Conservation (phyloP, 257 asterid genomes). For the Solanum dulcamara region DNA sequence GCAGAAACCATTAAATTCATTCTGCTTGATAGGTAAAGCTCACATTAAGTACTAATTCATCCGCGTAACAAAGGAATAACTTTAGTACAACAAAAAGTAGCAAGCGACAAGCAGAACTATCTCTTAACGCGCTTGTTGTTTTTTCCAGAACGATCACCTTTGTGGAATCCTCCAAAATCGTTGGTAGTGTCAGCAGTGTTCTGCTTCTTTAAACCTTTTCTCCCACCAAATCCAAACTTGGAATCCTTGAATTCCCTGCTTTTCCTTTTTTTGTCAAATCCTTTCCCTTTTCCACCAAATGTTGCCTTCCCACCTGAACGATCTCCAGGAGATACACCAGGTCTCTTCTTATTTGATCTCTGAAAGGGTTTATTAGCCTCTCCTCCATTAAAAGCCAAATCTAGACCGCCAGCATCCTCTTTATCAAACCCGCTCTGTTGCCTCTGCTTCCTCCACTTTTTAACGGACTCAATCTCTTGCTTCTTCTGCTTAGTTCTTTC, state of each 20-base stretch:
- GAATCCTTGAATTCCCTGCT: slow-evolving; percentile 43
- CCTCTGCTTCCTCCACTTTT: slow-evolving; percentile 93
- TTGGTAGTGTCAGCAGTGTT: slow-evolving; percentile 72
- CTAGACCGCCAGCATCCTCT: slow-evolving; percentile 28
- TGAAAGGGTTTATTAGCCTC: slow-evolving; percentile 17
- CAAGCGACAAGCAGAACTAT: background rate
- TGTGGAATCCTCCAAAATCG: slow-evolving; percentile 38
- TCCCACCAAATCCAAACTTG: slow-evolving; percentile 86
- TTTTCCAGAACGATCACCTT: slow-evolving; percentile 25
- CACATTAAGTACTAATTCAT: background rate
- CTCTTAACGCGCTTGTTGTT: slow-evolving; percentile 11
- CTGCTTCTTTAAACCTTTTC: slow-evolving; percentile 85
- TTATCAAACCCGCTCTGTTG: slow-evolving; percentile 67
- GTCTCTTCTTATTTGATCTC: slow-evolving; percentile 56
- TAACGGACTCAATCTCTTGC: slow-evolving; percentile 76
- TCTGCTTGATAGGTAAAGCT: background rate
- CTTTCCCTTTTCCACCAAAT: slow-evolving; percentile 36
- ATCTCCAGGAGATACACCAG: slow-evolving; percentile 72
- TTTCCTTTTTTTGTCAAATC: slow-evolving; percentile 34
- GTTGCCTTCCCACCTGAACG: slow-evolving; percentile 69
- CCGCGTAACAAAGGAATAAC: background rate
- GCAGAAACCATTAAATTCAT: background rate
- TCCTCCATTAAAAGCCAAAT: slow-evolving; percentile 63
- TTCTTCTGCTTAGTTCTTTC: slow-evolving; percentile 89
- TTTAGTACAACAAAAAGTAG: background rate